Base-by-base conservation (phyloP, 306 rosid species). In the Cucurbita maxima region DNA sequence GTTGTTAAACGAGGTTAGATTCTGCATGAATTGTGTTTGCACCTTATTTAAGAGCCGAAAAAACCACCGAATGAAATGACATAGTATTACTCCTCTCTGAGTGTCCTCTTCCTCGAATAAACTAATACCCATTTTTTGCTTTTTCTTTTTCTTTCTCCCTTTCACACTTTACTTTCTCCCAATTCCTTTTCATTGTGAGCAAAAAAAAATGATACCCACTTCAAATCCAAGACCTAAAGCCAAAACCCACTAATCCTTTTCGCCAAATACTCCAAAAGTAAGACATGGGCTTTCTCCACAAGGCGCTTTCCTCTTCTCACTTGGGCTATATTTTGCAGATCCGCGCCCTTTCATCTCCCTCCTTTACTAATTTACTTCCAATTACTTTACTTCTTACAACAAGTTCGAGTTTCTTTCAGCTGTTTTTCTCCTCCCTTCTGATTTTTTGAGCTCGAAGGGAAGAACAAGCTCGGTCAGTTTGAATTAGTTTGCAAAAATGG, bases 291-390 rank as follows among this genome's bases (percentile, higher is more conserved):
- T 68, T 63, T 47, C 73, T 48, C 48, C 57, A 47, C 12, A 2
- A 11, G 57, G 41, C 22, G 73, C 73, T 47, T 67, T 67, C 41
- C 19, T 12, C 55, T 47, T 20, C 54, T 12, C 19, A 43, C 19
- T 68, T 68, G 73, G 55, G 73, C 73, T 68, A 22, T 20, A 15
- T 13, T 68, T 22, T 68, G 19, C 73, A 68, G 73, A 68, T 68
- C 73, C 14, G 41, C 48, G 7, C 22, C 73, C 73, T 68, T 68
- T 13, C 53, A 43, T 47, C 37, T 66, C 25, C 9, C 25, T 66
- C 38, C 8, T 12, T 20, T 10, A 55, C 56, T 5, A 18, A 20
- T n/a, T n/a, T 53, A 20, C 61, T 58, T 58, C 18, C 67, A 7
- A 34, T 6, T 14, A 36, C 45, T 36, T 6, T 6, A 36, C 45